phyloP scores from a whole-genome alignment of 108 stramenopile species.

The Fistulifera pelliculosa region DNA sequence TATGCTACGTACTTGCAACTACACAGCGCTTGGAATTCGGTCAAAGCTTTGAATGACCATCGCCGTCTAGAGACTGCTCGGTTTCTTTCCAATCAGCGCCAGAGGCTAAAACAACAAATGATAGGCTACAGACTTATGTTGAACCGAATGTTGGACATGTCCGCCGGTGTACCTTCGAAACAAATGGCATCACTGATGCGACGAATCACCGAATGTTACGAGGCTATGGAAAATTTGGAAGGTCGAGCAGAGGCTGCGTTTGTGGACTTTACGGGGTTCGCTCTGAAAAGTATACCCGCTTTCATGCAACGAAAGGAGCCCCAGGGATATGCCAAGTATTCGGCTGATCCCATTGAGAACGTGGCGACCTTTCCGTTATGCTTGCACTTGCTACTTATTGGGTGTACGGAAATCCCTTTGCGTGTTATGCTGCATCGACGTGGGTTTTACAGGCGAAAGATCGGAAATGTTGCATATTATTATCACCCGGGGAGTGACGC shows the following conservation, averaged over 20 bases:
- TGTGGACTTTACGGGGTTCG: slow-evolving; percentile 53
- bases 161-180: slow-evolving; percentile 59
- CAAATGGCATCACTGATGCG: slow-evolving; percentile 83
- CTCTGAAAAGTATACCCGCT: slow-evolving; percentile 21
- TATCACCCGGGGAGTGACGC: slow-evolving; percentile 50
- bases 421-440: slow-evolving; percentile 49
- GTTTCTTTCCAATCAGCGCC: slow-evolving; percentile 45
- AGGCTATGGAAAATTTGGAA: slow-evolving; percentile 60
- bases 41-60: slow-evolving; percentile 53
- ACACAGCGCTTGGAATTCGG: slow-evolving; percentile 68
- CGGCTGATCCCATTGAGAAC: slow-evolving; percentile 67
- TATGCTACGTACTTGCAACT: slow-evolving; percentile 61
- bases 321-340: slow-evolving; percentile 55
- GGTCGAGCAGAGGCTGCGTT: slow-evolving; percentile 50
- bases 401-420: slow-evolving; percentile 53
- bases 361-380: slow-evolving; percentile 63
- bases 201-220: slow-evolving; percentile 73
- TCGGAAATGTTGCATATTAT: slow-evolving; percentile 72
- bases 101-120: slow-evolving; percentile 55
- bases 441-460: slow-evolving; percentile 53
- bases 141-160: slow-evolving; percentile 54
- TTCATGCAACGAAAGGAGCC: slow-evolving; percentile 46
- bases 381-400: slow-evolving; percentile 58
- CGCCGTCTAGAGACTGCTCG: slow-evolving; percentile 58
- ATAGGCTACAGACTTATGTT: slow-evolving; percentile 63